Evolutionary conservation across 2,329 filamentous ascomycete species (phyloP).

Genomic region (Alternaria sp.): DNA sequence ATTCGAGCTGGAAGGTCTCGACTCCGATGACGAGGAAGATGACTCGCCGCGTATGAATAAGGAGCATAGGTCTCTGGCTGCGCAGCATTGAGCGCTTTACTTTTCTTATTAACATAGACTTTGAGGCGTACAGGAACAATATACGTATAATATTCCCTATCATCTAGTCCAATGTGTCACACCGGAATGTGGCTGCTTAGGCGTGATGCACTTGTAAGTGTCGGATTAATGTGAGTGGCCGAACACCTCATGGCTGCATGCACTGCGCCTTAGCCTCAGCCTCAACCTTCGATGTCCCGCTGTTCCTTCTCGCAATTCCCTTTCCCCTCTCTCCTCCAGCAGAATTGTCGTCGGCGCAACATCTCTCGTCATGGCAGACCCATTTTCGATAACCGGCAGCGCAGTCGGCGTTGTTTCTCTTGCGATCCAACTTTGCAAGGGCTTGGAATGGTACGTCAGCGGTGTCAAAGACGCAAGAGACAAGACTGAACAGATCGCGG

Average conservation of each 20-base stretch:
- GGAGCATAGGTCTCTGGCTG: conserved; percentile 29
- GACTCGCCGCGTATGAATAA: conserved; percentile 33
- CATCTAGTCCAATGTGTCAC: not conserved
- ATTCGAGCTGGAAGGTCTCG: conserved; percentile 90
- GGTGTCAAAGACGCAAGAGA: not conserved
- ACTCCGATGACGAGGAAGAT: conserved; percentile 82
- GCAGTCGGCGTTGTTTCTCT: not conserved
- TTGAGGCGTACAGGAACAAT: not conserved
- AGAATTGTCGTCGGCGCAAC: accelerated
- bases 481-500: not conserved
- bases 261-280: not conserved
- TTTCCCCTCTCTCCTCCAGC: accelerated
- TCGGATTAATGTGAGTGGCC: not conserved
- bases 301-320: accelerated
- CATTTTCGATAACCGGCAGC: not conserved
- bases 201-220: too few species aligned
- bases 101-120: not conserved
- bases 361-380: not conserved
- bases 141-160: too few species aligned
- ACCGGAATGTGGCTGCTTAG: not conserved
- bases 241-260: not conserved
- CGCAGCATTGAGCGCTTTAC: conserved; percentile 18
- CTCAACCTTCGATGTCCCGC: not conserved
- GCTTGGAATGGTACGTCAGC: not conserved
- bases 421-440: not conserved